Evolutionary conservation across 1,284 basidiomycete species (phyloP), one percentile per base, ranked within the genome.

Genomic region (Puccinia triticina): DNA sequence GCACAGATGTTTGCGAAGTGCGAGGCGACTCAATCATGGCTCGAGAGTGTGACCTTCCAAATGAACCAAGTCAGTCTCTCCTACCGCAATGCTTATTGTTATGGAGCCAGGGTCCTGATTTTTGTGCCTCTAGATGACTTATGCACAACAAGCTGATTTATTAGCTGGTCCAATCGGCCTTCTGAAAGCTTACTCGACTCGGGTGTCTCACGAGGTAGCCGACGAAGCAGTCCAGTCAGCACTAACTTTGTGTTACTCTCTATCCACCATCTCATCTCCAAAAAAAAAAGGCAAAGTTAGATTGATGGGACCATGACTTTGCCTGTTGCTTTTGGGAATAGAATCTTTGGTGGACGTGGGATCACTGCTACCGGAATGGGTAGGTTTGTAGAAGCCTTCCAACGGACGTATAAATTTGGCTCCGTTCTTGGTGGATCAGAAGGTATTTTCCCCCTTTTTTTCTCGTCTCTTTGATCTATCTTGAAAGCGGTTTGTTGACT

Each of bases 21-120:
- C 50, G 94, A 96, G 88, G 91, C 93, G 0, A 91, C 91, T 81
- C 95, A 97, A 86, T 91, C 90, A 71, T 97, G 94, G 94, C 88
- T 96, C 37, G 95, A 98, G 88, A 92, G 91, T 86, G 89, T 96
- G 83, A 96, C 94, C 0, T 91, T 92, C 87, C 95, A 96, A 88
- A 96, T 96, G 95, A 91, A 90, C 86, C 92, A 95, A 85, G 95
- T 95, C 87, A 85, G 84, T 57, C 8, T 26, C 26, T 64, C n/a
- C 46, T 55, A 29, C 23, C 14, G 11, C 4, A 59, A 59, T 11
- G n/a, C n/a, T n/a, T n/a, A n/a, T n/a, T n/a, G n/a, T n/a, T n/a
- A n/a, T n/a, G n/a, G n/a, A n/a, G n/a, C n/a, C n/a, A 29, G 1
- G 32, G 73, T 40, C 37, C 72, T 82, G 48, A 57, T 78, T 69